Evolutionary conservation across 768 basidiomycete species (phyloP).

Genomic region (Tylopilus sp.): DNA sequence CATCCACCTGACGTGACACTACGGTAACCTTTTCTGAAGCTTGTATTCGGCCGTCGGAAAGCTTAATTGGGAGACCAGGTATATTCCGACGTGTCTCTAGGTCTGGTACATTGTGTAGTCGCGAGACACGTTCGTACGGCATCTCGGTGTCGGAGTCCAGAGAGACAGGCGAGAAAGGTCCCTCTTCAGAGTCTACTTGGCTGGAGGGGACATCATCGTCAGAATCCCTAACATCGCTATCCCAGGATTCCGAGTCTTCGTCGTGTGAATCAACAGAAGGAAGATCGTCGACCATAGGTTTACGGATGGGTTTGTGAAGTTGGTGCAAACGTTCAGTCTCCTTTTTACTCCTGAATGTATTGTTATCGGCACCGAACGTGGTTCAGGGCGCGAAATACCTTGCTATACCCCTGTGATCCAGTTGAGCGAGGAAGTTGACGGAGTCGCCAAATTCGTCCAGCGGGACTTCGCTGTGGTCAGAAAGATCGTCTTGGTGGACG

Average conservation of each 20-base stretch:
- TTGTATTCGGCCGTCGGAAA: constrained; percentile 75
- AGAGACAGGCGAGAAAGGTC: not conserved
- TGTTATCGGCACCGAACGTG: constrained; percentile 1
- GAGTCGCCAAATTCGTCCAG: constrained; percentile 62
- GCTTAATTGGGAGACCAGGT: constrained; percentile 79
- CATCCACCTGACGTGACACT: constrained; percentile 19
- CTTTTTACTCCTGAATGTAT: constrained; percentile 68
- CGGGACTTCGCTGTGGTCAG: constrained; percentile 68
- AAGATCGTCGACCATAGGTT: constrained; percentile 51
- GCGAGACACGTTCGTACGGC: constrained; percentile 65
- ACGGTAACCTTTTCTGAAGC: constrained; percentile 41
- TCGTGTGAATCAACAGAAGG: constrained; percentile 69
- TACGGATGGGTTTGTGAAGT: constrained; percentile 54
- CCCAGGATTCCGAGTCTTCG: constrained; percentile 53
- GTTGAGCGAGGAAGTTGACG: constrained; percentile 59
- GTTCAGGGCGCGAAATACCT: constrained; percentile 47
- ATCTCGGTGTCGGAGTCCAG: constrained; percentile 62
- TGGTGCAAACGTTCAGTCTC: constrained; percentile 71
- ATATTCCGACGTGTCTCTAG: constrained; percentile 48
- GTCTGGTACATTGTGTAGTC: constrained; percentile 47
- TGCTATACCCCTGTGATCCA: constrained; percentile 80
- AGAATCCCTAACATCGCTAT: constrained; percentile 40
- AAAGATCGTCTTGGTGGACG: constrained; percentile 42
- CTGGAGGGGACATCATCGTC: constrained; percentile 14
- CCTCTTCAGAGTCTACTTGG: constrained; percentile 11